Percentiles rank a stretch among this genome's conserved stretches.
phyloP scores from a whole-genome alignment of 345 rosid genomes.

The Brassica juncea region DNA sequence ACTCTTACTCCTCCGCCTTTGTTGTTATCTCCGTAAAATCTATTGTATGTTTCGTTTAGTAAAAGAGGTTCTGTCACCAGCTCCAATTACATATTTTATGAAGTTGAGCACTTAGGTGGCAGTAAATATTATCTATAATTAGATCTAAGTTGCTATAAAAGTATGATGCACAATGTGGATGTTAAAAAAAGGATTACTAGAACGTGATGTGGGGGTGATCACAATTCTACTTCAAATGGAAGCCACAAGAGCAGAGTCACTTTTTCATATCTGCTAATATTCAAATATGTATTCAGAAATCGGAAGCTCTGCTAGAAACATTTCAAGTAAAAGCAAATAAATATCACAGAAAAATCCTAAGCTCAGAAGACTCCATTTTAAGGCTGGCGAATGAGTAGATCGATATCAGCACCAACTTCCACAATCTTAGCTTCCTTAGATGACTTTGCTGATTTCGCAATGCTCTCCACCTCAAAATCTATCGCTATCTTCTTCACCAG shows the following conservation, averaged over 20 bases:
- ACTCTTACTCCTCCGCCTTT: neutral
- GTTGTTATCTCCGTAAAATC: neutral
- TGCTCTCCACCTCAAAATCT: constrained; percentile 77
- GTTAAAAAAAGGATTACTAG: too few relatives aligned
- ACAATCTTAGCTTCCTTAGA: constrained; percentile 77
- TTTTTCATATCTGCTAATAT: neutral
- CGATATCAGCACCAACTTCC: constrained; percentile 82
- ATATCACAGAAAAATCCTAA: neutral
- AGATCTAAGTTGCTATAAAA: too few relatives aligned
- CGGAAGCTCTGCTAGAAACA: constrained; percentile 3
- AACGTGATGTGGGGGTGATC: neutral
- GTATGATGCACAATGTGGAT: too few relatives aligned
- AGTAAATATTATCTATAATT: too few relatives aligned
- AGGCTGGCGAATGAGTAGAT: constrained; percentile 52
- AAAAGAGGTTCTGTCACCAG: neutral
- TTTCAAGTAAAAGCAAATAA: constrained; percentile 8
- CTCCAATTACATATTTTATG: too few relatives aligned
- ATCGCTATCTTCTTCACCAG: constrained; percentile 72
- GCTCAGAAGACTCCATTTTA: constrained; percentile 30
- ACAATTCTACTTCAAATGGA: neutral
- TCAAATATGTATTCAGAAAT: constrained; percentile 20
- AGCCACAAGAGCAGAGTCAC: neutral
- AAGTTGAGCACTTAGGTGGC: too few relatives aligned
- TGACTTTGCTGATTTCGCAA: constrained; percentile 67
- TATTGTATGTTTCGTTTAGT: neutral